Evolutionary conservation across 495 filamentous ascomycete species (phyloP), one percentile per base, ranked within the genome.

Genomic region (Wilcoxina mikolae): DNA sequence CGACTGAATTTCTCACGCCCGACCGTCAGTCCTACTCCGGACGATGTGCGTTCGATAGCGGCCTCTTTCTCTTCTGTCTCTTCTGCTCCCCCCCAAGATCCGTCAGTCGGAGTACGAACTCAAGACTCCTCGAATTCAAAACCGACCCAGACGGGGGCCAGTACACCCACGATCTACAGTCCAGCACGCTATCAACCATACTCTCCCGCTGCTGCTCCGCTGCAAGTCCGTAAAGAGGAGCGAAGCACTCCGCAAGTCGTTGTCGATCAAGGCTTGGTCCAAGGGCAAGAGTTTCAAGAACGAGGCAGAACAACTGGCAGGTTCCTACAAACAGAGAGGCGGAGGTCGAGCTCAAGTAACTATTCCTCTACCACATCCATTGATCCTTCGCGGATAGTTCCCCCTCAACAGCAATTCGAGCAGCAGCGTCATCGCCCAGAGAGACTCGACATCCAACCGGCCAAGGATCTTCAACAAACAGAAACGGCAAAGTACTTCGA

Each of bases 401-500:
- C 12, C 12, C 23, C 46, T 20, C 12, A 49, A 3, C 25, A 15
- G 9, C 46, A 29, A 27, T 10, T 20, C 39, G 46, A 49, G 12
- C 46, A 27, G 23, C 11, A 12, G 23, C 46, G 46, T 20, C 46
- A 27, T 23, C 46, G 46, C 2, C 46, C 46, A 15, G 22, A 10
- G 22, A 49, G 20, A 27, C 9, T 49, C 12, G 46, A 49, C 20
- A 27, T 49, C 2, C 23, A 27, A 20, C 46, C 46, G 29, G 46
- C 46, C 23, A 49, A 23, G 25, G 27, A 1, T 11, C 27, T 49
- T 28, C 46, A 49, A n/a, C 46, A 49, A 20, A 15, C 46, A 15
- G 46, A 49, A 20, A 49, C 46, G 24, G 46, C 46, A 29, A 49
- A 49, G 29, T 49, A 28, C 27, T 49, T 49, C 23, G 46, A 49